Conservation (phyloP, 1,284 basidiomycete species). For the Lignosus rhinocerotis region DNA sequence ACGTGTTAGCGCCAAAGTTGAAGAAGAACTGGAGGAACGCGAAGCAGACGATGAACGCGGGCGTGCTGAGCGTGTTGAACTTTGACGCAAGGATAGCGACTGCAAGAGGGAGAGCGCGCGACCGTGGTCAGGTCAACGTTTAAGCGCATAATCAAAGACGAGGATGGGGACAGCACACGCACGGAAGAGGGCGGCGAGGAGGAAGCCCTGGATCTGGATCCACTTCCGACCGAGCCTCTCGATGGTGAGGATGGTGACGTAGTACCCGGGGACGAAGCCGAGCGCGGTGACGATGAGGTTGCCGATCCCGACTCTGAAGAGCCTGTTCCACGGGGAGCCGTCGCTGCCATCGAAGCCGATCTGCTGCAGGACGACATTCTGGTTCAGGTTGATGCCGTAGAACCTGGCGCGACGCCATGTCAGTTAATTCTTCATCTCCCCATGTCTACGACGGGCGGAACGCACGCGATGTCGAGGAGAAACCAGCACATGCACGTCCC, state of each 20-base stretch:
- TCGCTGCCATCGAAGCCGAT: conserved; percentile 62
- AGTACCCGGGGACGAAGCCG: conserved; percentile 79
- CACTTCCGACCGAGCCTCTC: conserved; percentile 73
- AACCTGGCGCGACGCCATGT: conserved; percentile 41
- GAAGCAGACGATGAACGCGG: conserved; percentile 73
- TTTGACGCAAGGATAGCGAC: conserved; percentile 67
- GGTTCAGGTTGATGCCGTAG: conserved; percentile 81
- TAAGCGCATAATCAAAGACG: background rate
- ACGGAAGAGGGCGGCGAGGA: conserved; percentile 70
- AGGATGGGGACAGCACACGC: conserved; percentile 28
- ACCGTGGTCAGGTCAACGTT: too few relatives aligned
- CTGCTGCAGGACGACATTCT: conserved; percentile 69
- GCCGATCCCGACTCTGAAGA: conserved; percentile 67
- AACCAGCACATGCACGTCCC: conserved; percentile 59
- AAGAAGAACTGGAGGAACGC: conserved; percentile 73
- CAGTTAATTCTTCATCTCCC: background rate
- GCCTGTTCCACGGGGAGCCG: conserved; percentile 60
- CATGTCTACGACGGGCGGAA: background rate
- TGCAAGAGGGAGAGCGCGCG: conserved; percentile 23
- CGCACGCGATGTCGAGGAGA: conserved; percentile 53
- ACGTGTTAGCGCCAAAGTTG: conserved; percentile 88
- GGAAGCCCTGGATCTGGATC: conserved; percentile 81
- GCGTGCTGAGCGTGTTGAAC: conserved; percentile 61
- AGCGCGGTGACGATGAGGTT: conserved; percentile 70
- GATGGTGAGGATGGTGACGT: conserved; percentile 66